Evolutionary conservation across 179 eudicot genomes (phyloP).

Genomic region (Beta macrorhiza): DNA sequence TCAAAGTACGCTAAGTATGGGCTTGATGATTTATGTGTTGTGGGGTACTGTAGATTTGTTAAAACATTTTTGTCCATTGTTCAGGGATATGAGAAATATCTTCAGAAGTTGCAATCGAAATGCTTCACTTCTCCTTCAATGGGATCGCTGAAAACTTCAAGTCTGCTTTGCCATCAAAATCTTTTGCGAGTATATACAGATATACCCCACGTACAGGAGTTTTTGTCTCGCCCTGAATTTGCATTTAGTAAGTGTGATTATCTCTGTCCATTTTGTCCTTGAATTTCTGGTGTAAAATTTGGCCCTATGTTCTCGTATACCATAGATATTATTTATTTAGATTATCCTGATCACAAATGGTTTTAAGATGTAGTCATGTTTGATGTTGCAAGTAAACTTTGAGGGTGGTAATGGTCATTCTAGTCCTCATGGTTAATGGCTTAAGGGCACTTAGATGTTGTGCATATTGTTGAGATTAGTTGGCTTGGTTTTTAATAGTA

Average conservation of each 20-base stretch:
- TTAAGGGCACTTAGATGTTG: neutral
- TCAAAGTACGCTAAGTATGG: constrained; percentile 42
- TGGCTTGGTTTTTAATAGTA: neutral
- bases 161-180: constrained; percentile 43
- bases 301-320: neutral
- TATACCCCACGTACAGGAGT: constrained; percentile 77
- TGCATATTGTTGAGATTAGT: neutral
- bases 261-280: neutral
- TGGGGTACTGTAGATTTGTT: constrained; percentile 1
- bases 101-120: constrained; percentile 49
- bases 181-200: constrained; percentile 77
- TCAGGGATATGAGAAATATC: constrained; percentile 72
- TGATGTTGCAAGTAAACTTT: neutral
- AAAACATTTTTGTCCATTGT: constrained; percentile 11
- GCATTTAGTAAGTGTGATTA: constrained; percentile 51
- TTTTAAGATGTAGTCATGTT: neutral
- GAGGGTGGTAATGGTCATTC: neutral
- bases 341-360: too few relatives aligned
- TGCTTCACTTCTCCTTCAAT: constrained; percentile 31
- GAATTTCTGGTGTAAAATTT: neutral
- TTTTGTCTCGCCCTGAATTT: constrained; percentile 81
- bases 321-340: too few relatives aligned
- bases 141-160: constrained; percentile 32
- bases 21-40: neutral
- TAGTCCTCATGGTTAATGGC: neutral